Evolutionary conservation across 345 rosid genomes (phyloP).

Genomic region (Carallia brachiata): DNA sequence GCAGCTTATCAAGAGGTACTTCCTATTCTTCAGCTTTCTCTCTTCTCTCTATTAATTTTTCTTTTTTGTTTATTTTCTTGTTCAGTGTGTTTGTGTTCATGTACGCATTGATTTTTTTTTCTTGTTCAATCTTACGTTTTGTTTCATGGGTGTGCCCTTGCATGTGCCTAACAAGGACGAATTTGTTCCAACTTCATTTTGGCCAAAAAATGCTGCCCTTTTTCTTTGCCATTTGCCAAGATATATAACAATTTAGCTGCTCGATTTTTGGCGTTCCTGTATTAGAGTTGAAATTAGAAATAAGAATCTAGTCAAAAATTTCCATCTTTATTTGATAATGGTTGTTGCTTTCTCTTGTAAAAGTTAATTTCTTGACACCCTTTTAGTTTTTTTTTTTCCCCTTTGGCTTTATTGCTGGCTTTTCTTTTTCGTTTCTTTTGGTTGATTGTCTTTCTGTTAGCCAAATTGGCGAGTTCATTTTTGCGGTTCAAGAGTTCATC

Average conservation of each 20-base stretch:
- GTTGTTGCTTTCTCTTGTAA: not conserved
- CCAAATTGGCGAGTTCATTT: slow-evolving; percentile 17
- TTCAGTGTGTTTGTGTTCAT: not conserved
- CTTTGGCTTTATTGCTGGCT: slow-evolving; percentile 16
- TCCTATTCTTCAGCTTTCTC: slow-evolving; percentile 5
- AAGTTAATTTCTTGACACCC: slow-evolving; percentile 24
- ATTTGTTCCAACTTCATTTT: not conserved
- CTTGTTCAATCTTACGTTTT: not conserved
- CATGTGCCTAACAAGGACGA: not conserved
- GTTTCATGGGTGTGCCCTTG: not conserved
- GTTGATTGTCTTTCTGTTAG: not conserved
- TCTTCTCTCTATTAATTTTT: not conserved
- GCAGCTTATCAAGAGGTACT: slow-evolving; percentile 8
- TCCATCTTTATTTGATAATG: slow-evolving; percentile 7
- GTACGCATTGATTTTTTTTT: not conserved
- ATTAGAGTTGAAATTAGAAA: slow-evolving; percentile 6
- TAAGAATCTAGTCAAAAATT: slow-evolving; percentile 15
- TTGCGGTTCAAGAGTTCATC: slow-evolving; percentile 4
- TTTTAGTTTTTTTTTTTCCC: slow-evolving; percentile 12
- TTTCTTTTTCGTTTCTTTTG: slow-evolving; percentile 14
- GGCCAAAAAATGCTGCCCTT: not conserved
- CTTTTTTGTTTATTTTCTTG: slow-evolving; percentile 7
- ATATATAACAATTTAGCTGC: not conserved
- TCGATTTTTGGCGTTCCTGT: slow-evolving; percentile 3
- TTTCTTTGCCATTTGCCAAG: not conserved